phyloP scores from a whole-genome alignment of 2,329 filamentous ascomycete genomes.

The Verticillium nonalfalfae region DNA sequence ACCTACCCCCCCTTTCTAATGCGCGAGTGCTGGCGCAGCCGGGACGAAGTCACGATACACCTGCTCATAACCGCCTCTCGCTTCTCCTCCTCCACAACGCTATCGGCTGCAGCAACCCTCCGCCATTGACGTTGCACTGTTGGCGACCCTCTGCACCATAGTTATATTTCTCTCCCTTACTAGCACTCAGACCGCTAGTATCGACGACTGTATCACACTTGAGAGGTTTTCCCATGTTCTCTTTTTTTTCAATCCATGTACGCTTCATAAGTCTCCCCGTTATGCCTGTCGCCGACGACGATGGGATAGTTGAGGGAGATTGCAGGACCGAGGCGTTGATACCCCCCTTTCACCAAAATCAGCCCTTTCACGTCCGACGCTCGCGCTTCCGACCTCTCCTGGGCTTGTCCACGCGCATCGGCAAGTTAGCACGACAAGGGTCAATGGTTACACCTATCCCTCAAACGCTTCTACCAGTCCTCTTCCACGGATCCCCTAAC shows the following conservation, averaged over 20 bases:
- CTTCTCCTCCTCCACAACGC: background rate
- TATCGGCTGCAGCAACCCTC: background rate
- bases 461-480: background rate
- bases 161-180: background rate
- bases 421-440: background rate
- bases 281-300: conserved; percentile 9
- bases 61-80: background rate
- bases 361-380: background rate
- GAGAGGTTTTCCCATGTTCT: conserved; percentile 10
- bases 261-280: conserved; percentile 10
- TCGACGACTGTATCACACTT: conserved; percentile 11
- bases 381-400: background rate
- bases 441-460: background rate
- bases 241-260: conserved; percentile 12
- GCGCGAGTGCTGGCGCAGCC: conserved; percentile 11
- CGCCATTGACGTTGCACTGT: background rate
- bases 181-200: conserved; percentile 7
- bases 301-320: conserved; percentile 10
- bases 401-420: background rate
- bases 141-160: background rate
- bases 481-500: background rate
- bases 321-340: conserved; percentile 12
- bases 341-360: conserved; percentile 4
- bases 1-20: conserved; percentile 12
- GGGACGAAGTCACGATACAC: conserved; percentile 1